Conservation (phyloP, 345 rosid species). For the Trapa incisa region DNA sequence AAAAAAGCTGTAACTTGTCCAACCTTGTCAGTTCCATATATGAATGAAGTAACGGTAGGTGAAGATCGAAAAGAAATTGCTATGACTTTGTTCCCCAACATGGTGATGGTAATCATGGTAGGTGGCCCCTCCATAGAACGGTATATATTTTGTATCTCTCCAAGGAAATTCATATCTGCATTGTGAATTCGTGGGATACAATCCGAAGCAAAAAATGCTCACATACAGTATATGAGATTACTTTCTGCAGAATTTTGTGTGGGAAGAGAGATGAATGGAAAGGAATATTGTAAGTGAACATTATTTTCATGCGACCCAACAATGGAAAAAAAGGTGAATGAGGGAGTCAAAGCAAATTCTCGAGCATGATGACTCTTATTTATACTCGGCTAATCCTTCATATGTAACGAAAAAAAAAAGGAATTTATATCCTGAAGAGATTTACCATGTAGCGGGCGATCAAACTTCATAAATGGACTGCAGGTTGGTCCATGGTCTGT, state of each 20-base stretch:
- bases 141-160: conserved; percentile 72
- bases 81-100: conserved; percentile 97
- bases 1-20: neutral
- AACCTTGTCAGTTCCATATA: conserved; percentile 98
- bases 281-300: neutral
- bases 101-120: conserved; percentile 97
- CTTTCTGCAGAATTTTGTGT: neutral
- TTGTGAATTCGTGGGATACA: neutral
- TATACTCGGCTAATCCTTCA: no score
- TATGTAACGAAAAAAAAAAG: no score
- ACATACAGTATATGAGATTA: neutral
- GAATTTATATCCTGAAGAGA: no score
- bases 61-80: conserved; percentile 94
- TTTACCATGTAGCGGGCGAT: no score
- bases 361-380: conserved; percentile 48
- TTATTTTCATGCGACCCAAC: neutral
- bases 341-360: neutral
- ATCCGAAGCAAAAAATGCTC: neutral
- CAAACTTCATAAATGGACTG: no score
- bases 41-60: conserved; percentile 77
- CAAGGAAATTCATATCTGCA: conserved; percentile 86
- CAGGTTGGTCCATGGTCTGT: no score
- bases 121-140: conserved; percentile 94
- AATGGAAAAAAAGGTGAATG: no score
- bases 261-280: neutral